These are phyloP conservation scores for Evernia prunastri DNA, from an alignment of 495 filamentous ascomycete genomes.

Conservation along the genomic window DNA sequence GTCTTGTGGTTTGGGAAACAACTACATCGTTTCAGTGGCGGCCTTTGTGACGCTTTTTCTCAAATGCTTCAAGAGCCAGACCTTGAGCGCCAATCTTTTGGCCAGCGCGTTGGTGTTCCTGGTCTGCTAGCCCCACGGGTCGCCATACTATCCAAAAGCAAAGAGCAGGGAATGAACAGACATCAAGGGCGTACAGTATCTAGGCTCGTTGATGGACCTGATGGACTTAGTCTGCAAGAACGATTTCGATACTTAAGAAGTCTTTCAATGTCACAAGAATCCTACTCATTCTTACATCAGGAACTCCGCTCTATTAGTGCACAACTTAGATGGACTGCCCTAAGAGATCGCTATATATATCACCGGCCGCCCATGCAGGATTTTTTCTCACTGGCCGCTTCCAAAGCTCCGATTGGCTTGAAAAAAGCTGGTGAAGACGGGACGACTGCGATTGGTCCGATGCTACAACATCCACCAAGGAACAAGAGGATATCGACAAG, in stretches of 20 bases:
- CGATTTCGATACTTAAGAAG: background rate
- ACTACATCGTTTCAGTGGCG: background rate
- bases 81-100: conserved; percentile 7
- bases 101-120: background rate
- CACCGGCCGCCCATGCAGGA: conserved; percentile 10
- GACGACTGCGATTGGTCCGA: background rate
- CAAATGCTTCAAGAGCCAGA: conserved; percentile 12
- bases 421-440: background rate
- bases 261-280: background rate
- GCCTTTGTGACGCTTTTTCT: background rate
- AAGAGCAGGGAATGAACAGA: background rate
- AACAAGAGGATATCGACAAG: background rate
- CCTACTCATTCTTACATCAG: conserved; percentile 2
- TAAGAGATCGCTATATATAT: conserved; percentile 7
- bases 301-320: conserved; percentile 10
- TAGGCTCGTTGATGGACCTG: background rate
- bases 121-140: background rate
- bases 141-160: background rate
- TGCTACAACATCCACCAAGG: background rate
- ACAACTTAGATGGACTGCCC: conserved; percentile 3
- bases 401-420: background rate
- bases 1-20: conserved; percentile 1
- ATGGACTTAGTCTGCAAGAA: background rate
- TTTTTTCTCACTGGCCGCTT: background rate
- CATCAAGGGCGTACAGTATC: background rate